Evolutionary conservation across 2,329 filamentous ascomycete species (phyloP).

Genomic region (Gaeumannomyces sp.): DNA sequence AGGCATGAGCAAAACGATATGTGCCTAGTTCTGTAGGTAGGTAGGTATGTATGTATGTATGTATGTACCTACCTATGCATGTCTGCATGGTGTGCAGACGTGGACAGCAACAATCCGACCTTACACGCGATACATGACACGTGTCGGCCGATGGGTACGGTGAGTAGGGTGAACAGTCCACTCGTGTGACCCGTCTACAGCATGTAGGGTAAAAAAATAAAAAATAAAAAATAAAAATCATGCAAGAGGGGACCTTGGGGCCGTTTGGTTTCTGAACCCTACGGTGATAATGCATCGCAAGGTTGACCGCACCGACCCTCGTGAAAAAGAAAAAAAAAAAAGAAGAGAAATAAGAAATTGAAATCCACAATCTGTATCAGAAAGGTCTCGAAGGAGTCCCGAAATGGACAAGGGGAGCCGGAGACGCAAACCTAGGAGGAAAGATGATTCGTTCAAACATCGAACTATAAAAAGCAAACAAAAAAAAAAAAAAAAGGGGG

Average conservation of each 20-base stretch:
- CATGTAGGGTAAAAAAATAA: too few relatives aligned
- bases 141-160: not conserved
- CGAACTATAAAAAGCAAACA: not conserved
- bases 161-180: not conserved
- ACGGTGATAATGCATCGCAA: not conserved
- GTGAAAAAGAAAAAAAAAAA: not conserved
- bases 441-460: conserved; percentile 1
- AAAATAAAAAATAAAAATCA: not conserved
- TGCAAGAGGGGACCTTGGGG: not conserved
- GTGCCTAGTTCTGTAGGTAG: not conserved
- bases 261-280: not conserved
- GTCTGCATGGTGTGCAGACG: not conserved
- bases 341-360: not conserved
- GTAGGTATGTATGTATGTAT: not conserved
- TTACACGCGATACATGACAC: not conserved
- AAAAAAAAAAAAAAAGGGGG: too few relatives aligned
- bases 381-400: not conserved
- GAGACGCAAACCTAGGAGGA: not conserved
- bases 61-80: conserved; percentile 3
- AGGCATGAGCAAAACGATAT: not conserved
- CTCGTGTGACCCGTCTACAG: too few relatives aligned
- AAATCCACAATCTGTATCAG: not conserved
- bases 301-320: not conserved
- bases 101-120: not conserved
- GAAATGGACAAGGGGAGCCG: not conserved